These are phyloP conservation scores for Botrytis cinerea DNA, from an alignment of 2,329 filamentous ascomycete species.

Conservation along the genomic window DNA sequence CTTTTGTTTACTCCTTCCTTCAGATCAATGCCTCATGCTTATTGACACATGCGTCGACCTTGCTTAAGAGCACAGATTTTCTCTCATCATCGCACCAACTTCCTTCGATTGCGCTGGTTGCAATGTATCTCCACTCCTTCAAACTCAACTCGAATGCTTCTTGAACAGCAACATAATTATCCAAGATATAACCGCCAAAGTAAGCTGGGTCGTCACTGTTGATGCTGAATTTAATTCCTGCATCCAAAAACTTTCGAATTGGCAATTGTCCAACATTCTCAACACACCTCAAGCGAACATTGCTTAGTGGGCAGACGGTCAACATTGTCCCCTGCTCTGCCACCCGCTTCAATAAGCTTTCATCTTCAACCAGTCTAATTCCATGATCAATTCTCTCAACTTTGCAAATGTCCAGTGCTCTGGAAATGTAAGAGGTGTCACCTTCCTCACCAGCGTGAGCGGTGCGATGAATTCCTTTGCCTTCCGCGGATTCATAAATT, in stretches of 20 bases:
- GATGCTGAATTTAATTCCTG: slow-evolving; percentile 50
- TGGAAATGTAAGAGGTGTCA: slow-evolving; percentile 63
- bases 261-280: slow-evolving; percentile 49
- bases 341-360: slow-evolving; percentile 58
- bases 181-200: slow-evolving; percentile 73
- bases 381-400: slow-evolving; percentile 75
- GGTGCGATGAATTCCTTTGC: slow-evolving; percentile 60
- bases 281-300: slow-evolving; percentile 58
- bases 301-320: slow-evolving; percentile 73
- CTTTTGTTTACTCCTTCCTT: neutral
- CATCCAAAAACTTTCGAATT: slow-evolving; percentile 47
- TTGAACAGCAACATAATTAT: slow-evolving; percentile 76
- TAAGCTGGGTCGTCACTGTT: slow-evolving; percentile 53
- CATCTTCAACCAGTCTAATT: slow-evolving; percentile 63
- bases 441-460: slow-evolving; percentile 78
- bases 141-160: slow-evolving; percentile 65
- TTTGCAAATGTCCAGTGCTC: slow-evolving; percentile 62
- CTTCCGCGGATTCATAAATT: slow-evolving; percentile 58
- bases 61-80: slow-evolving; percentile 58
- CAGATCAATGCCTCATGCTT: slow-evolving; percentile 27
- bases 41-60: slow-evolving; percentile 46
- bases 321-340: slow-evolving; percentile 60
- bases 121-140: slow-evolving; percentile 68
- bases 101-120: slow-evolving; percentile 60
- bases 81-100: slow-evolving; percentile 69